Conservation (phyloP, 768 basidiomycete genomes). For the Tylopilus cervinicoccineus region DNA sequence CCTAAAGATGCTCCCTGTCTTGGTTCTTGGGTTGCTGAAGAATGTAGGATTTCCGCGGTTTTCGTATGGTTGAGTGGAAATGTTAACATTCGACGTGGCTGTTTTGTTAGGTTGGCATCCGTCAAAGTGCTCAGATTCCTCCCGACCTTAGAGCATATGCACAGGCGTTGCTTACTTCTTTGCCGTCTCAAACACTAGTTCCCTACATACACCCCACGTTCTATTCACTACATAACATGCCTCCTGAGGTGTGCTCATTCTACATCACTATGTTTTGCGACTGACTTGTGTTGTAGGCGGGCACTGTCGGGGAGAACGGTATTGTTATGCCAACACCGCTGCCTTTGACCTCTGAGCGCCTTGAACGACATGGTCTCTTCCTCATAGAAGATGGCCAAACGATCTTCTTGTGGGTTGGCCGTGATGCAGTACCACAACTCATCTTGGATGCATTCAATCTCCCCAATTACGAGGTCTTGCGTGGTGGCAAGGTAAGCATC, state of each 20-base stretch:
- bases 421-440: slow-evolving; percentile 95
- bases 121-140: slow-evolving; percentile 96
- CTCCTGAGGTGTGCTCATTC: slow-evolving; percentile 61
- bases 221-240: slow-evolving; percentile 96
- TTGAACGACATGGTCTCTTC: slow-evolving; percentile 94
- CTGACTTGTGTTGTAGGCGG: slow-evolving; percentile 52
- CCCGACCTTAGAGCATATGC: slow-evolving; percentile 96
- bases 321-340: slow-evolving; percentile 84
- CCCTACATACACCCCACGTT: slow-evolving; percentile 95
- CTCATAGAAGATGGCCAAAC: slow-evolving; percentile 97
- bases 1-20: slow-evolving; percentile 88
- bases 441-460: slow-evolving; percentile 93
- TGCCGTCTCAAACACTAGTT: slow-evolving; percentile 87
- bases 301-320: slow-evolving; percentile 86
- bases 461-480: slow-evolving; percentile 80
- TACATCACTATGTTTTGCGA: neutral
- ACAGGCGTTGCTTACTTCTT: slow-evolving; percentile 83
- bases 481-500: slow-evolving; percentile 79
- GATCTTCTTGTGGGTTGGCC: slow-evolving; percentile 97
- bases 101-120: slow-evolving; percentile 70
- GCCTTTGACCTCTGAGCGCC: slow-evolving; percentile 89
- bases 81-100: neutral
- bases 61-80: neutral
- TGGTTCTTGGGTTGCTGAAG: slow-evolving; percentile 88
- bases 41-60: slow-evolving; percentile 55